Evolutionary conservation across 108 stramenopile species (phyloP), one percentile per base, ranked within the genome.

Genomic region (Cylindrotheca fusiformis): DNA sequence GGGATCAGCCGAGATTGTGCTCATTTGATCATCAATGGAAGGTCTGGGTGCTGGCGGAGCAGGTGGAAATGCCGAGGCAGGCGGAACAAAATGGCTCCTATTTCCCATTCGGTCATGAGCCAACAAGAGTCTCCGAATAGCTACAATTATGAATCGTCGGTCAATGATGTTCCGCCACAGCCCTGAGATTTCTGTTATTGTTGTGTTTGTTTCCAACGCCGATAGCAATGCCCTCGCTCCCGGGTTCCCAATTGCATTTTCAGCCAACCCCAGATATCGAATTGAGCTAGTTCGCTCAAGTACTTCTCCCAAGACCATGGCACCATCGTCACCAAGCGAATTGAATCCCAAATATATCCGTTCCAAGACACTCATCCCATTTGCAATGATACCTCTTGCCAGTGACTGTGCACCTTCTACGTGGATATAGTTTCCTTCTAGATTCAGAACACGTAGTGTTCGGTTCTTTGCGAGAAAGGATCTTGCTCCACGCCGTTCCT

Each of bases 161-260:
- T 74, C 65, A 21, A 74, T 67, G 2, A 61, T 66, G 52, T 74
- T 74, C 24, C 60, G 31, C 72, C 72, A 74, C 47, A 74, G 48
- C 17, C 72, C 72, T 19, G 59, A 47, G 21, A 74, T 74, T 3
- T 74, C 72, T 45, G 47, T 32, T n/a, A 74, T 31, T 5, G 65
- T 61, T 1, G 26, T 56, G 30, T 74, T 74, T 14, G n/a, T 12
- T 33, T 60, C 72, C 54, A 74, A 31, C 27, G 60, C 72, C 24
- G 26, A 21, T 14, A 74, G 33, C 3, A 74, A 33, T 23, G 72
- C 65, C 50, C 36, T 27, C 1, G 52, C 72, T 3, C 72, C 72
- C 2, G 45, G 32, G 30, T 74, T 74, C 27, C 52, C 32, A 53
- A 74, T 67, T 2, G 32, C 3, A 36, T 74, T 74, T 26, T 74